These are phyloP conservation scores for Trametes gibbosa DNA, from an alignment of 768 basidiomycete genomes.

Conservation along the genomic window DNA sequence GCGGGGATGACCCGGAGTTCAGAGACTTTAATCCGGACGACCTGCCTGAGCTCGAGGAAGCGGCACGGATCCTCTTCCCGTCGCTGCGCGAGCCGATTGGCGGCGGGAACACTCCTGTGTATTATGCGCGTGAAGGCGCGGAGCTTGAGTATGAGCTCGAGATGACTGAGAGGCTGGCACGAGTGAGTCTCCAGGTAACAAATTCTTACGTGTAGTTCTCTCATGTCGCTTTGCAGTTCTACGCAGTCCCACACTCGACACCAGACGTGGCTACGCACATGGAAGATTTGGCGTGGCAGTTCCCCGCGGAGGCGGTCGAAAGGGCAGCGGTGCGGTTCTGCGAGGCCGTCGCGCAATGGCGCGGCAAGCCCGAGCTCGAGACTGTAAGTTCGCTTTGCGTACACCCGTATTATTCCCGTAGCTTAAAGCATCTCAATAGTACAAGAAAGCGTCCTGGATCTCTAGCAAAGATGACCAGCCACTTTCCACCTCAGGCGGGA, in stretches of 20 bases:
- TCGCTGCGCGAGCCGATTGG: conserved; percentile 29
- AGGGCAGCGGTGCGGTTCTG: conserved; percentile 75
- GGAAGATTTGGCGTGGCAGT: conserved; percentile 75
- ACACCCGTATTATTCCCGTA: not conserved
- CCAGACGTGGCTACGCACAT: conserved; percentile 78
- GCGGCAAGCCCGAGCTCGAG: conserved; percentile 82
- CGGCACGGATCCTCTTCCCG: conserved; percentile 69
- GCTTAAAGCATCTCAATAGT: conserved; percentile 17
- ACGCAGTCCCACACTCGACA: conserved; percentile 66
- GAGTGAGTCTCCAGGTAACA: conserved; percentile 44
- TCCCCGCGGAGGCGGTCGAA: conserved; percentile 80
- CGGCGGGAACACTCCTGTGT: conserved; percentile 33
- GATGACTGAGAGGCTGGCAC: conserved; percentile 68
- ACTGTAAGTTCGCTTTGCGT: conserved; percentile 41
- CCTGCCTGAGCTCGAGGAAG: conserved; percentile 63
- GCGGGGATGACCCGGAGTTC: conserved; percentile 37
- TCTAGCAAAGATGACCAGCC: conserved; percentile 57
- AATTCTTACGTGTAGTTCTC: conserved; percentile 6
- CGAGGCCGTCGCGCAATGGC: conserved; percentile 79
- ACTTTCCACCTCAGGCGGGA: conserved; percentile 24
- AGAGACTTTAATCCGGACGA: conserved; percentile 73
- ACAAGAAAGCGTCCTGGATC: conserved; percentile 32
- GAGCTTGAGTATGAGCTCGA: conserved; percentile 73
- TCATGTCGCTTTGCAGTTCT: conserved; percentile 51
- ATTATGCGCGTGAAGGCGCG: conserved; percentile 40